Evolutionary conservation across 2,329 filamentous ascomycete species (phyloP).

Genomic region (Salinomyces thailandicus): DNA sequence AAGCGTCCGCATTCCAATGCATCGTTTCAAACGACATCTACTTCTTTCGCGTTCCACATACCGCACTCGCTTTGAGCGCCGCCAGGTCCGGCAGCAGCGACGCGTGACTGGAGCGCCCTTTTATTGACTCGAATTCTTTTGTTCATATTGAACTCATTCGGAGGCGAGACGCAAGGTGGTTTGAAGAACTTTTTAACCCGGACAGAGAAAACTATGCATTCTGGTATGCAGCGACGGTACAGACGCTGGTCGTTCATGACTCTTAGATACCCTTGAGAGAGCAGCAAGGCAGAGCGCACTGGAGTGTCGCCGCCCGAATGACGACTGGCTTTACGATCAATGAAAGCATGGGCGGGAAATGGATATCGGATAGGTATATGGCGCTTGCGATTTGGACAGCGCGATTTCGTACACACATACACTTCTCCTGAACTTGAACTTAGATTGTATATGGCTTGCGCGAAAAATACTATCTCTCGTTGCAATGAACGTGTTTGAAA

Average conservation of each 20-base stretch:
- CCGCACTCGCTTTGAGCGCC: neutral
- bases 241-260: slow-evolving; percentile 4
- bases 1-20: slow-evolving; percentile 1
- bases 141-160: slow-evolving; percentile 1
- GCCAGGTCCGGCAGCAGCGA: slow-evolving; percentile 1
- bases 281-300: slow-evolving; percentile 6
- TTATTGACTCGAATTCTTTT: slow-evolving; percentile 2
- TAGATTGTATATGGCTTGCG: no score
- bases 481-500: no score
- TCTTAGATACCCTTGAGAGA: neutral
- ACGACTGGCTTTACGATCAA: slow-evolving; percentile 4
- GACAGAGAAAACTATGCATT: neutral
- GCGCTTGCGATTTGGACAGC: no score
- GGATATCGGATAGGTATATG: neutral
- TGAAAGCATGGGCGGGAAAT: slow-evolving; percentile 2
- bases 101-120: neutral
- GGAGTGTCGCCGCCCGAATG: slow-evolving; percentile 6
- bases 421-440: no score
- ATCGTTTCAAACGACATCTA: neutral
- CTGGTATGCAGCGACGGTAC: neutral
- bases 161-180: neutral
- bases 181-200: slow-evolving; percentile 3
- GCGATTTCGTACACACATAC: no score
- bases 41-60: slow-evolving; percentile 1
- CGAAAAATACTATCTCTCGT: no score